phyloP scores from a whole-genome alignment of 208 protist genomes.

The Trypanosoma theileri region DNA sequence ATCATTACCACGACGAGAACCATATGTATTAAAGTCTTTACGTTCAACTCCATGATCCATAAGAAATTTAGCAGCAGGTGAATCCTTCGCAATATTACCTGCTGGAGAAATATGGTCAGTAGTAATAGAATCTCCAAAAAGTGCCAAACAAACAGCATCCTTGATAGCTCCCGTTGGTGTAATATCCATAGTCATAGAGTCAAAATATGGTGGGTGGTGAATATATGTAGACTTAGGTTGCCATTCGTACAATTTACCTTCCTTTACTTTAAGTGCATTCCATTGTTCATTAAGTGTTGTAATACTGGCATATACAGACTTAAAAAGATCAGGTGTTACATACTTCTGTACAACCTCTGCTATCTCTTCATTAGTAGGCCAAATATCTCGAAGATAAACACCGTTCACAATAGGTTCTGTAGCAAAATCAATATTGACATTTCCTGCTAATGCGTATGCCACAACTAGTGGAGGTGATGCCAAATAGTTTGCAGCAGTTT shows the following conservation, averaged over 20 bases:
- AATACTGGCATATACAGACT: slow-evolving; percentile 90
- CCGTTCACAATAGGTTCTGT: slow-evolving; percentile 85
- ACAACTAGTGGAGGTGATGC: slow-evolving; percentile 95
- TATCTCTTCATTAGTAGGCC: slow-evolving; percentile 93
- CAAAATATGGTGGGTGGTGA: slow-evolving; percentile 95
- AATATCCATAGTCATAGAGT: slow-evolving; percentile 67
- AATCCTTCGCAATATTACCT: slow-evolving; percentile 95
- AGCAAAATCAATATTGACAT: slow-evolving; percentile 94
- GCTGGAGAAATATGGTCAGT: slow-evolving; percentile 97
- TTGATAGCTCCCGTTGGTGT: slow-evolving; percentile 61
- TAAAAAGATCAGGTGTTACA: slow-evolving; percentile 92
- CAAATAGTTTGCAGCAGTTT: slow-evolving; percentile 95
- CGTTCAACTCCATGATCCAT: slow-evolving; percentile 75
- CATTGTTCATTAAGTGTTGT: slow-evolving; percentile 89
- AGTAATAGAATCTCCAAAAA: slow-evolving; percentile 96
- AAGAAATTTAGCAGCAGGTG: slow-evolving; percentile 90
- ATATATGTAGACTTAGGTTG: slow-evolving; percentile 95
- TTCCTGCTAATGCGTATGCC: slow-evolving; percentile 95
- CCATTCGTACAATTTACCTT: slow-evolving; percentile 92
- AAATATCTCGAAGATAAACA: slow-evolving; percentile 96
- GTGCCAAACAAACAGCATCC: slow-evolving; percentile 83
- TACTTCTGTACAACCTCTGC: slow-evolving; percentile 60
- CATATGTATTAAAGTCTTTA: slow-evolving; percentile 97
- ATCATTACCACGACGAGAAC: slow-evolving; percentile 95
- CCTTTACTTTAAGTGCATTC: slow-evolving; percentile 89